These are phyloP conservation scores for Yamadazyma songkhlaensis DNA, from an alignment of 1,139 yeast genomes.

Conservation along the genomic window DNA sequence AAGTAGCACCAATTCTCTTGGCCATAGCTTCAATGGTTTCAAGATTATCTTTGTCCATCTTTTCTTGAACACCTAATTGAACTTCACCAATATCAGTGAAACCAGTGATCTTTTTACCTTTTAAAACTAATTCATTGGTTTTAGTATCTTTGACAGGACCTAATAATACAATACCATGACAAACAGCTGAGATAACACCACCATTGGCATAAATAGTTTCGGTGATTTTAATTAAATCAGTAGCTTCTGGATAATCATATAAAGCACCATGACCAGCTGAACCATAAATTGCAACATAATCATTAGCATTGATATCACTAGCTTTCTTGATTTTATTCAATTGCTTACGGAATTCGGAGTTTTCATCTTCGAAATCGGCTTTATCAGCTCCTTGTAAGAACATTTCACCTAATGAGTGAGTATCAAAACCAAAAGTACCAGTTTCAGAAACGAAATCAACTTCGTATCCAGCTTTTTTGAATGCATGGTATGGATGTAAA, in stretches of 20 bases:
- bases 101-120: constrained; percentile 58
- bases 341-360: constrained; percentile 35
- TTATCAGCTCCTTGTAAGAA: constrained; percentile 45
- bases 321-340: constrained; percentile 38
- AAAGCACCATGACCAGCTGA: constrained; percentile 68
- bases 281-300: constrained; percentile 53
- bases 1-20: constrained; percentile 40
- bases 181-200: constrained; percentile 61
- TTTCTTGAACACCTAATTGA: constrained; percentile 30
- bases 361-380: constrained; percentile 31
- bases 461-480: constrained; percentile 45
- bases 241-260: constrained; percentile 55
- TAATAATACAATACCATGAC: constrained; percentile 65
- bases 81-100: constrained; percentile 58
- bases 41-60: constrained; percentile 31
- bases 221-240: constrained; percentile 44
- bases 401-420: constrained; percentile 42
- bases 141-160: constrained; percentile 39
- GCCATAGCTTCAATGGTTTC: constrained; percentile 35
- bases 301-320: constrained; percentile 42
- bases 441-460: constrained; percentile 57
- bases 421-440: constrained; percentile 55
- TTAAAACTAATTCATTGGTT: constrained; percentile 39
- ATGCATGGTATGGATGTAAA: constrained; percentile 51
- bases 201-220: constrained; percentile 44